Conservation (phyloP, 768 basidiomycete species). For the Russula griseocarnosa region DNA sequence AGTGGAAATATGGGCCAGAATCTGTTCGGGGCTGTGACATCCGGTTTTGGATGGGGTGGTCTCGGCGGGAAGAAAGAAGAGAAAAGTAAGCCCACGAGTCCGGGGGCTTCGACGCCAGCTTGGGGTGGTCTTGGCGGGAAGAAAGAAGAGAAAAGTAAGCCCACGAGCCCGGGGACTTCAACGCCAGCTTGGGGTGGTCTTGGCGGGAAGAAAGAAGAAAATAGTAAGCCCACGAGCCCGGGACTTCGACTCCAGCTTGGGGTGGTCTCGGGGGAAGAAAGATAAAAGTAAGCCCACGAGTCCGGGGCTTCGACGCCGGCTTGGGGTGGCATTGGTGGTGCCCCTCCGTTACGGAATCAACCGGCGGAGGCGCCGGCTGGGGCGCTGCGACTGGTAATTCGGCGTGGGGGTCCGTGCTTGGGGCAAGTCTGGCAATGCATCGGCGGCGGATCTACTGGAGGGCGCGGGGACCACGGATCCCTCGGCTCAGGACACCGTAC, state of each 20-base stretch:
- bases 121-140: conserved; percentile 19
- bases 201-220: conserved; percentile 9
- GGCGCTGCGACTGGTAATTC: conserved; percentile 24
- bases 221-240: no score
- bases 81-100: conserved; percentile 12
- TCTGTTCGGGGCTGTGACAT: conserved; percentile 6
- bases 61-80: conserved; percentile 7
- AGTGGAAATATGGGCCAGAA: background rate
- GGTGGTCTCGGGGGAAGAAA: conserved; percentile 15
- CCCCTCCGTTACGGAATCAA: conserved; percentile 11
- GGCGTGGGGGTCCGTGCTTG: background rate
- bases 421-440: conserved; percentile 1
- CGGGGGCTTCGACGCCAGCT: no score
- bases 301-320: conserved; percentile 1
- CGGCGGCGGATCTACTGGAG: conserved; percentile 11
- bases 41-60: conserved; percentile 15
- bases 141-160: conserved; percentile 9
- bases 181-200: no score
- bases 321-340: conserved; percentile 10
- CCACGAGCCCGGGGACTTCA: no score
- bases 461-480: background rate
- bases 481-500: background rate
- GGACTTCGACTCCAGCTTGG: no score
- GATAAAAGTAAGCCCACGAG: conserved; percentile 4
- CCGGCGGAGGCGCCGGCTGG: conserved; percentile 12